Base-by-base conservation (phyloP, 2,329 filamentous ascomycete species). In the Myrmaecium sp. region DNA sequence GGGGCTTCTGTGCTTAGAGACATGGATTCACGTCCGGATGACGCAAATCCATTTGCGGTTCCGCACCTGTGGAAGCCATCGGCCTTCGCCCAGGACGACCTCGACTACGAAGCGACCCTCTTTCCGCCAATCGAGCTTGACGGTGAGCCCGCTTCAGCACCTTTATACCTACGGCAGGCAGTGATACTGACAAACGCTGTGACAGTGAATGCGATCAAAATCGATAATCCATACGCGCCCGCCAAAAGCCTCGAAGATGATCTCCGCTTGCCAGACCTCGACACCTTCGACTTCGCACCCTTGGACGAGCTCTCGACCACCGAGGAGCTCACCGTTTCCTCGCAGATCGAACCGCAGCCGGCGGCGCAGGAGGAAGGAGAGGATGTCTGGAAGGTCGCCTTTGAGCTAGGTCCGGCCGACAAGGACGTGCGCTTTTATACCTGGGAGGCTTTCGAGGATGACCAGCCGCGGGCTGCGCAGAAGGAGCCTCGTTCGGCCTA, bases 401-500 rank as follows among this genome's bases (percentile, higher is more conserved):
- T 46, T 3, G 42, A 50, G 5, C 25, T 47, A n/a, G 43, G 42
- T 4, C 41, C 41, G 1, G 40, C 36, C 4, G 41, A 47, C 5
- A 41, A 52, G 11, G 30, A 44, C 14, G 29, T 44, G 2, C 28
- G 32, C 20, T 69, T 71, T 40, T 65, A 63, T 33, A 74, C 73
- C 1, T 89, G 80, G 80, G 72, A 82, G 36, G 54, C 50, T 2
- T 84, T 84, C 38, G 52, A 61, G 2, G 44, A 51, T 7, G n/a
- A n/a, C n/a, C n/a, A n/a, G n/a, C n/a, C n/a, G n/a, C 26, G 23
- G 30, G 38, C 51, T 1, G 44, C 55, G n/a, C 42, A 54, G 4
- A 43, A 55, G 4, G 49, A 55, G 6, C 36, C 46, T 2, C 38
- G 33, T 21, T 62, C 67, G 1, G 47, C 62, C 2, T 74, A 78